Evolutionary conservation across 805 yeast genomes (phyloP), one percentile per base, ranked within the genome.

Genomic region (Metschnikowia similis): DNA sequence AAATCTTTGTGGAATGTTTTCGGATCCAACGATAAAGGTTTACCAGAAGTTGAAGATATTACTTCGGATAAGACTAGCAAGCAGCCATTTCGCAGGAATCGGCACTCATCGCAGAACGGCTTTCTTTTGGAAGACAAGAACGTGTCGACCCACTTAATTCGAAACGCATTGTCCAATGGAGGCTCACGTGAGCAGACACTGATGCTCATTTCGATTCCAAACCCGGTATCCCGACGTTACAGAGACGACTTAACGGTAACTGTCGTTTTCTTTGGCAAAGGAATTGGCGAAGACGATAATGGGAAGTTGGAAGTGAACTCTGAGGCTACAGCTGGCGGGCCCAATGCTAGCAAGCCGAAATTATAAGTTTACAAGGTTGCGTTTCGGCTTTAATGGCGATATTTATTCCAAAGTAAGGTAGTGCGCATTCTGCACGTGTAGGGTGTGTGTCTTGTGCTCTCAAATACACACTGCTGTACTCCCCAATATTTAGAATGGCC

Each of bases 171-270:
- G 50, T 82, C 89, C 50, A 79, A 80, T 55, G 96, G 97, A 6
- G 97, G 96, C 0, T 84, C 88, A 36, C 81, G 82, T 55, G 97
- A 92, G 54, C 91, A 89, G 59, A 90, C 91, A 2, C 82, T 91
- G 21, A 87, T 94, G 80, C 72, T 94, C 52, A 85, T 90, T 14
- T 85, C 94, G 48, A 89, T 94, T 47, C 98, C 98, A 16, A 81
- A 90, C 14, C 97, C 98, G 1, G 79, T 87, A 58, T 86, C 96
- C 17, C 82, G 99, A 69, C 79, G 89, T 41, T 92, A 91, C 69
- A 82, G 99, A 66, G 99, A 94, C 70, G 99, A 94, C 66, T 76
- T 94, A 63, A 91, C 98, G 0, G 97, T 91, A 5, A 89, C 97
- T 2, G 99, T 94, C 26, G 89, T 92, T 2, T 94, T 94, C 68